Conservation (phyloP, 495 filamentous ascomycete species). For the Aspergillus sclerotioniger region DNA sequence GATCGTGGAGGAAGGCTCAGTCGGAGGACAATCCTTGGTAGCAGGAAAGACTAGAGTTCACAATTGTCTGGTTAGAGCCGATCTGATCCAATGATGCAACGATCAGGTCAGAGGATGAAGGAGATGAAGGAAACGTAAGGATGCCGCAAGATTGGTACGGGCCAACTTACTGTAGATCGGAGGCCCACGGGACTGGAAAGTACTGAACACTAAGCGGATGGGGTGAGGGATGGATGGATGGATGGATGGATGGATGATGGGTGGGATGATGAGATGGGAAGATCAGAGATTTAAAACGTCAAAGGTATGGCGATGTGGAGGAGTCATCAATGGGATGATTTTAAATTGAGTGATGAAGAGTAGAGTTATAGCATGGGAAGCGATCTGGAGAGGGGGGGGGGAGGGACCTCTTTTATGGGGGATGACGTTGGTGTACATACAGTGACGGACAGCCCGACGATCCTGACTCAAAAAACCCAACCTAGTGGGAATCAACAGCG, state of each 20-base stretch:
- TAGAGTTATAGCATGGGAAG: not conserved
- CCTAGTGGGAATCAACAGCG: too few relatives aligned
- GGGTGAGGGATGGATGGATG: not conserved
- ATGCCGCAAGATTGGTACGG: not conserved
- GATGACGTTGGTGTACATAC: constrained; percentile 1
- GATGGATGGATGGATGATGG: not conserved
- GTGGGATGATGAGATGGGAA: not conserved
- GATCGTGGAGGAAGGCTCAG: not conserved
- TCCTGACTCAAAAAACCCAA: not conserved
- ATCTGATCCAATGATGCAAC: constrained; percentile 11
- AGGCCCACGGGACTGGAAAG: not conserved
- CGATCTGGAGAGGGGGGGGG: not conserved
- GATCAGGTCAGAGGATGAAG: not conserved
- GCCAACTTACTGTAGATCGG: not conserved
- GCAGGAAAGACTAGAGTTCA: constrained; percentile 6
- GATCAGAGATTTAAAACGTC: not conserved
- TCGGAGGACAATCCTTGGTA: constrained; percentile 4
- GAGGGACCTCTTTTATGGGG: not conserved
- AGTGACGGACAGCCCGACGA: not conserved
- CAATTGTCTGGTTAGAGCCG: constrained; percentile 17
- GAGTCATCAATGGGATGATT: not conserved
- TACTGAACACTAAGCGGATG: too few relatives aligned
- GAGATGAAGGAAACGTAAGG: not conserved
- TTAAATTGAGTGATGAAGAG: not conserved
- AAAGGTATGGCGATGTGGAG: too few relatives aligned